A percentile compares a stretch with the other conserved stretches of the same genome.
phyloP scores from a whole-genome alignment of 495 filamentous ascomycete species.

The Neurospora discreta region DNA sequence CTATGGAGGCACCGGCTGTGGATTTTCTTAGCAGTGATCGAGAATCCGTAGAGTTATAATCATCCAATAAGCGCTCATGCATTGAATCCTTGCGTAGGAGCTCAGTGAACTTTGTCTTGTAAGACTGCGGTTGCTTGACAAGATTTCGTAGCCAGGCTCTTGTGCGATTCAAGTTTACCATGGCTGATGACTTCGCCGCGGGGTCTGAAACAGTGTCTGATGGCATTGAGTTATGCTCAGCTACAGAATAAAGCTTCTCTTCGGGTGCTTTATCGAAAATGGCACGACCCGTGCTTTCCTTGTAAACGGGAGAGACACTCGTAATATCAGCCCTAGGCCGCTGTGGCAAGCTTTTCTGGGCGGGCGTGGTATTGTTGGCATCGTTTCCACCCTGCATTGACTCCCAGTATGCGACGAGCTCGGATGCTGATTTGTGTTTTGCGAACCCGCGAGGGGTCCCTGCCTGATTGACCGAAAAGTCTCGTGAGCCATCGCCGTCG shows the following conservation, averaged over 20 bases:
- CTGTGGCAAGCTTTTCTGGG: background rate
- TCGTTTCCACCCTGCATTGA: background rate
- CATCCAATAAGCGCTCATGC: background rate
- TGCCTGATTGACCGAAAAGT: background rate
- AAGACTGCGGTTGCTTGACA: constrained; percentile 9
- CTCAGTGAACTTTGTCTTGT: constrained; percentile 11
- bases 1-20: constrained; percentile 4
- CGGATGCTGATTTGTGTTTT: constrained; percentile 7
- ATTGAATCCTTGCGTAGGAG: constrained; percentile 1
- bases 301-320: background rate
- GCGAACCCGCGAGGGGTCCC: background rate
- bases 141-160: constrained; percentile 15
- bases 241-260: background rate
- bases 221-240: background rate
- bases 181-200: constrained; percentile 1
- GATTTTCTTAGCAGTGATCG: constrained; percentile 3
- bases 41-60: background rate
- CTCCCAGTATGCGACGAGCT: constrained; percentile 16
- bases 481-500: background rate
- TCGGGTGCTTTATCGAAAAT: background rate
- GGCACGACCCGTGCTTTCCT: background rate
- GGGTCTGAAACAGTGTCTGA: background rate
- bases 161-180: constrained; percentile 6
- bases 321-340: background rate
- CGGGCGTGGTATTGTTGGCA: background rate